Base-by-base conservation (phyloP, 148 eudicot genomes). In the Vaccinium darrowii region DNA sequence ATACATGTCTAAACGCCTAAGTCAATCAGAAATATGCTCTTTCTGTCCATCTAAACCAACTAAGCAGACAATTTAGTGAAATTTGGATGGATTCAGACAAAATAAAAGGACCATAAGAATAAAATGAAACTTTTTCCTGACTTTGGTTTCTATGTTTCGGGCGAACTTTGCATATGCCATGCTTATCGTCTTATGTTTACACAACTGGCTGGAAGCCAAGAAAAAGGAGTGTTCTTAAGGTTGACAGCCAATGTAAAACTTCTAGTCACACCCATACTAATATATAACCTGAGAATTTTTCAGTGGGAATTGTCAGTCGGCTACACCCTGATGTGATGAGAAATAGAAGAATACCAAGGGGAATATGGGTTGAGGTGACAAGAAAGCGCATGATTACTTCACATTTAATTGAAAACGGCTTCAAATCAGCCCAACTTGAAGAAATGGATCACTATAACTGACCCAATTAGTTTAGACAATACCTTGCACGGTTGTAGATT, bases 311-410 rank as follows among this genome's bases (percentile, higher is more conserved):
- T 5, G 12, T 63, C 30, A 12, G 5, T 11, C 36, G 5, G 27
- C 33, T 69, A 27, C 16, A 13, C 39, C 10, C 74, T 69, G 39
- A 69, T 27, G 39, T 27, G 74, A 69, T 69, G 39, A 36, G 47
- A 73, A 36, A 36, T 6, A 33, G 10, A 15, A 15, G 49, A 73
- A 73, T 15, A 71, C 75, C 8, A 73, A 16, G 77, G 25, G 54
- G 54, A 47, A 76, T 47, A 76, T 76, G 79, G 79, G 79, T 47
- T 47, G 79, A 76, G 79, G 54, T 8, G 23, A 76, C 53, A 76
- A 49, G 12, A 21, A 74, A 76, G 52, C 23, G 4, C 54, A 49
- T 5, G 14, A 76, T 18, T 49, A 21, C 79, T 21, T 47, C 49
- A 49, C 51, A 49, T 47, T 75, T 76, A 47, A 49, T 49, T 49